Base-by-base conservation (phyloP, 345 rosid species). In the Rhizophora apiculata region DNA sequence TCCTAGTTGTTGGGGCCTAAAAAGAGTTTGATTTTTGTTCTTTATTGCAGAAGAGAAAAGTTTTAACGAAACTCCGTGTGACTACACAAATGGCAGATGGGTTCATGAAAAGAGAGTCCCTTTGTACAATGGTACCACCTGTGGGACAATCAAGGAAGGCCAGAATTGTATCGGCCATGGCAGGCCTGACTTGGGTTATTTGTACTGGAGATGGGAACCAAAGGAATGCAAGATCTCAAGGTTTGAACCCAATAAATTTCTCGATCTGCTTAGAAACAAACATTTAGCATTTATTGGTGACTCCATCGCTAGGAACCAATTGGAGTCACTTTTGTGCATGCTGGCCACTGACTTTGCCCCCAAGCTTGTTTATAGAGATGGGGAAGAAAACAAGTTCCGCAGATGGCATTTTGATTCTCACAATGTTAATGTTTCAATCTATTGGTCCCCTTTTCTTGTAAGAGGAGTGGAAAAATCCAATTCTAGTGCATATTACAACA, bases 401-500 rank as follows among this genome's bases (percentile, higher is more conserved):
- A 87, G 79, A 61, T 91, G 98, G 97, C 79, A 84, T 68, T 88
- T 92, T 65, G 84, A 68, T 24, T 77, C 87, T 1, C 84, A 82
- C 62, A 92, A 95, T 62, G 37, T 78, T 46, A 82, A 65, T 39
- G 27, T 92, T 29, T 91, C 99, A 11, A 81, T 95, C 46, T 92
- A 90, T 68, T 92, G 99, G 99, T 92, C 99, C 53, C 98, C 99
- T 24, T 95, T 92, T 85, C 84, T 95, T 15, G 98, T 92, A 29
- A 81, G 84, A 49, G 99, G 97, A 49, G 39, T 80, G 29, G 97
- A 94, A 82, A 91, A 91, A 79, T 88, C 95, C 0, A 73, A 60
- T 20, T 5, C 77, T 32, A 95, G 88, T 62, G 84, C 86, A 9
- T 79, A 85, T 80, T 84, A 88, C 75, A 94, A 94, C 46, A 31